These are phyloP conservation scores for Picea sitchensis DNA, from an alignment of 75 land plant species.

Conservation along the genomic window DNA sequence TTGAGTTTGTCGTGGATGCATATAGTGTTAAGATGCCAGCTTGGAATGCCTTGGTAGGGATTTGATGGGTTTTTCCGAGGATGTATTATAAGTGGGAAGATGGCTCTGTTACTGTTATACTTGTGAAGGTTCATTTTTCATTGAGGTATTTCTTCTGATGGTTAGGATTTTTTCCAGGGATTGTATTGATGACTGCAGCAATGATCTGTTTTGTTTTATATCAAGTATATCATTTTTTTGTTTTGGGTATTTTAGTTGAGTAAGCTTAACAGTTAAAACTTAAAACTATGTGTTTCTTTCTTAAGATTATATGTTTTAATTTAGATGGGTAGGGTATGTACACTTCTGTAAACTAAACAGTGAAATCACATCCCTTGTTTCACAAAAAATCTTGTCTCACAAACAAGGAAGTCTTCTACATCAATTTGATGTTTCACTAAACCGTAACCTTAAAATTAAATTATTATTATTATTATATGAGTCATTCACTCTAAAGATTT, in stretches of 20 bases:
- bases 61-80: not conserved
- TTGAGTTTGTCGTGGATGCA: not conserved
- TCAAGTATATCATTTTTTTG: not conserved
- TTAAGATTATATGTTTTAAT: too few relatives aligned
- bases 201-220: not conserved
- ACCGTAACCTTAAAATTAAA: too few relatives aligned
- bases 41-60: not conserved
- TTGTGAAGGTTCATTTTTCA: not conserved
- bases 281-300: too few relatives aligned
- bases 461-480: too few relatives aligned
- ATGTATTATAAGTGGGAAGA: not conserved
- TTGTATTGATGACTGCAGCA: not conserved
- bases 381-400: too few relatives aligned
- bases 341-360: too few relatives aligned
- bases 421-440: too few relatives aligned
- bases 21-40: not conserved
- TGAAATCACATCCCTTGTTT: too few relatives aligned
- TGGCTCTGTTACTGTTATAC: not conserved
- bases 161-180: not conserved
- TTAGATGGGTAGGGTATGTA: too few relatives aligned
- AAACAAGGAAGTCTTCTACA: too few relatives aligned
- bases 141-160: not conserved
- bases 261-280: too few relatives aligned
- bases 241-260: not conserved
- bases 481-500: not conserved